Base-by-base conservation (phyloP, 1,284 basidiomycete species). In the Cystobasidium sp. region DNA sequence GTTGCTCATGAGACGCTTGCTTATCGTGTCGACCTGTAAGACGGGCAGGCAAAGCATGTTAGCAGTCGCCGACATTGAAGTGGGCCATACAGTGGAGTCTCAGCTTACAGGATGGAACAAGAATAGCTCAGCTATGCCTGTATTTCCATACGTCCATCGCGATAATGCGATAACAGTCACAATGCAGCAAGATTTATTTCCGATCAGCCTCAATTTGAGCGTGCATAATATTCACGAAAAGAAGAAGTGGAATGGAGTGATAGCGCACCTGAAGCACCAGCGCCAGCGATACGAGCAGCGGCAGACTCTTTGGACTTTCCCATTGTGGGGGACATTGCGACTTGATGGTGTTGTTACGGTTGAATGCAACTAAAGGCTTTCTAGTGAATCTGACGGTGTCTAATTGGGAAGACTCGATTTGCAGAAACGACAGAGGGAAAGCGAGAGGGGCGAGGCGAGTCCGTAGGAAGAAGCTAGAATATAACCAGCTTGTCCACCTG, bases 1-100 rank as follows among this genome's bases (percentile, higher is more conserved):
- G 88, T 98, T 97, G 82, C 93, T 94, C 96, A 98, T 98, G 76
- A 99, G 84, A 53, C 96, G 90, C 84, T 99, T 99, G 22, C 96
- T 94, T 75, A 98, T 90, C 0, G 96, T 99, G 84, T 98, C 95
- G n/a, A 78, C 72, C 66, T 55, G 61, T 20, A 37, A 14, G 43
- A 51, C 46, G 62, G 37, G 74, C n/a, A 52, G 18, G 16, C 6
- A 37, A 16, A 41, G 6, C 24, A 20, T 31, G 22, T 53, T 18
- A 66, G 64, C 47, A 14, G 8, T 22, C 20, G 24, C 39, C 7
- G 7, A 6, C 39, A 12, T 20, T 14, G 6, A 3, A 47, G 41
- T 12, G 5, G 10, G 31, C 31, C 31, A 31, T 31, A 5, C 31
- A 44, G 47, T 31, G n/a, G n/a, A 94, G 56, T 94, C 87, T 2